Conservation (phyloP, 1,284 basidiomycete genomes). For the Erythrobasidium hasegawianum region DNA sequence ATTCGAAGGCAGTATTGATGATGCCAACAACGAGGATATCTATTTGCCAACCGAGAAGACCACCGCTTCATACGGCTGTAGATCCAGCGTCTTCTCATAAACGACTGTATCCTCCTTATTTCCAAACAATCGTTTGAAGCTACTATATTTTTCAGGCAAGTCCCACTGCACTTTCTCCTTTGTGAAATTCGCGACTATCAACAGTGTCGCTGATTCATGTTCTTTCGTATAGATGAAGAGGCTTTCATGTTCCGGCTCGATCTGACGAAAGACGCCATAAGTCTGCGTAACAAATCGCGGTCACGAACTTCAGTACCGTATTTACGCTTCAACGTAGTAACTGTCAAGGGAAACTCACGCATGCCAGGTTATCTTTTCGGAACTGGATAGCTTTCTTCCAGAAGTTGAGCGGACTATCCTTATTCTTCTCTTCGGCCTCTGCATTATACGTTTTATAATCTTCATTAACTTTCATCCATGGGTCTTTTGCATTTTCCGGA, state of each 20-base stretch:
- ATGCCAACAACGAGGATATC: no score
- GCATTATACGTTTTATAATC: slow-evolving; percentile 65
- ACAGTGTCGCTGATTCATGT: not conserved
- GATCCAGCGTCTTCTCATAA: not conserved
- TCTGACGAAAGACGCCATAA: not conserved
- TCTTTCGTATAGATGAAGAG: slow-evolving; percentile 3
- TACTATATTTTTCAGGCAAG: not conserved
- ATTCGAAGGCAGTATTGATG: no score
- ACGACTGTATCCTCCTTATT: not conserved
- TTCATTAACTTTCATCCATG: slow-evolving; percentile 71
- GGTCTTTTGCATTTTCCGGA: slow-evolving; percentile 44
- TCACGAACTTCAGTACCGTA: no score
- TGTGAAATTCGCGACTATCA: not conserved
- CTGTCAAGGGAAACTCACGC: not conserved
- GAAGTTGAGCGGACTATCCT: slow-evolving; percentile 37
- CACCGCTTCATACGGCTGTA: not conserved
- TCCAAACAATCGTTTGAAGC: not conserved
- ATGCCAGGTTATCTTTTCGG: not conserved
- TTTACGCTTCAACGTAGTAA: not conserved
- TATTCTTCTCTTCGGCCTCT: slow-evolving; percentile 54
- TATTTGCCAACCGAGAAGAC: not conserved
- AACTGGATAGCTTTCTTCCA: slow-evolving; percentile 5
- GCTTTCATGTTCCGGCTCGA: not conserved
- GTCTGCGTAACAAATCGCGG: no score
- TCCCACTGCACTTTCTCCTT: not conserved